Evolutionary conservation across 176 grass and related monocot species (phyloP), one percentile per base, ranked within the genome.

Genomic region (Hordeum vulgare): DNA sequence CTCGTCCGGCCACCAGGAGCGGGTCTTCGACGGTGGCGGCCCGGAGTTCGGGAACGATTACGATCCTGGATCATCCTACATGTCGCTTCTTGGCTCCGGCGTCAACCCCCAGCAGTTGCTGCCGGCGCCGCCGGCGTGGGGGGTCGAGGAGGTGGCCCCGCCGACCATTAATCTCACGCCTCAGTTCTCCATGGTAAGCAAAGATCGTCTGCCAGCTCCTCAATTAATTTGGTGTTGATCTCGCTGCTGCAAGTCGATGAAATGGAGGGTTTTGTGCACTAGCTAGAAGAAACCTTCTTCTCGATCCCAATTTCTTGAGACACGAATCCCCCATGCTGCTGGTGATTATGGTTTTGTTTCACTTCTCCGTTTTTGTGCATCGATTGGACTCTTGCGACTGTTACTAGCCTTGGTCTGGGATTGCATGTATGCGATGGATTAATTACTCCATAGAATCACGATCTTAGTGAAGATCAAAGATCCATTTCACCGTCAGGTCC

Each of bases 1-100:
- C 58, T 27, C 80, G 49, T 44, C 67, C 5, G 61, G 61, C 18
- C 80, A 80, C 4, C 80, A 80, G 68, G 84, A 87, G 40, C 49
- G 80, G 84, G 89, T 75, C 67, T 83, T 86, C 60, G 80, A 90
- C 37, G 89, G 88, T 44, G 88, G 83, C 37, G 42, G 31, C 11
- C 34, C 27, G 35, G 47, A 37, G 37, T 90, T 62, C 58, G 88
- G 75, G 17, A 35, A 49, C 9, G 84, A 80, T 6, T 86, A 83
- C 15, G 80, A 90, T 78, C 60, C 83, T 25, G 80, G 84, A 0
- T 86, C 84, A 0, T 86, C 84, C 9, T 86, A 86, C 60, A 83
- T 90, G 88, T 25, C 80, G 1, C 80, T 90, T 69, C 80, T 83
- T 11, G 51, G 75, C 36, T 40, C 84, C 29, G 53, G 61, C 41